These are phyloP conservation scores for Epicoccum sorghinum DNA, from an alignment of 2,329 filamentous ascomycete genomes.

Conservation along the genomic window DNA sequence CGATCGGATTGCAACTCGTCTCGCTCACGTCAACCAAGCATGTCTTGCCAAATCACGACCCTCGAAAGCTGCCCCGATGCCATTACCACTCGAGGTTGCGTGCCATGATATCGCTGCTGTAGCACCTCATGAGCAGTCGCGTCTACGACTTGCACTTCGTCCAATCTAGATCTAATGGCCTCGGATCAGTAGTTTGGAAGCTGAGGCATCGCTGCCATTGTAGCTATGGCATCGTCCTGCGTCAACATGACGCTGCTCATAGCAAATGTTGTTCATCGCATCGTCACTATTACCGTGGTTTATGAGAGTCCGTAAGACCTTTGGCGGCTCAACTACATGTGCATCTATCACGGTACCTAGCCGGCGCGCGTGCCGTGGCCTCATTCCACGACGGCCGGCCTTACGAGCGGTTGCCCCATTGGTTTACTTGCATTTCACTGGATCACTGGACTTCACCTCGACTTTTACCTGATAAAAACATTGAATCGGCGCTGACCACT, in stretches of 20 bases:
- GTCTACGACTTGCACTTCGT: constrained; percentile 5
- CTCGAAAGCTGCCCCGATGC: constrained; percentile 4
- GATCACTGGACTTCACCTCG: constrained; percentile 1
- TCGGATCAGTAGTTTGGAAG: background rate
- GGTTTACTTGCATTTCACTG: constrained; percentile 8
- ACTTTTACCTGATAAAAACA: background rate
- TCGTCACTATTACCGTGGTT: constrained; percentile 5
- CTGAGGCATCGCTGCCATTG: background rate
- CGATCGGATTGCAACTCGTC: constrained; percentile 16
- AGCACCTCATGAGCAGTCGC: constrained; percentile 11
- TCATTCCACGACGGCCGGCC: constrained; percentile 7
- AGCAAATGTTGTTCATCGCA: constrained; percentile 2
- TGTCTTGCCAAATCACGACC: constrained; percentile 20
- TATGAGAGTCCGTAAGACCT: constrained; percentile 1
- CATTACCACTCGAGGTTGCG: constrained; percentile 3
- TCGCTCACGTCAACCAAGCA: constrained; percentile 7
- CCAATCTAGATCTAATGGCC: background rate
- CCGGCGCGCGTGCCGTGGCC: constrained; percentile 9
- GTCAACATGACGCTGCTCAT: constrained; percentile 5
- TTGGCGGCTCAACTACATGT: constrained; percentile 8
- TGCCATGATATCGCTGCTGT: constrained; percentile 7
- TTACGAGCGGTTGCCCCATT: background rate
- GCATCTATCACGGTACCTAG: constrained; percentile 3
- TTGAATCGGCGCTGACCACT: constrained; percentile 20
- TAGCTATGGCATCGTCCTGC: constrained; percentile 4